phyloP scores from a whole-genome alignment of 805 yeast species.

The Hanseniaspora valbyensis region DNA sequence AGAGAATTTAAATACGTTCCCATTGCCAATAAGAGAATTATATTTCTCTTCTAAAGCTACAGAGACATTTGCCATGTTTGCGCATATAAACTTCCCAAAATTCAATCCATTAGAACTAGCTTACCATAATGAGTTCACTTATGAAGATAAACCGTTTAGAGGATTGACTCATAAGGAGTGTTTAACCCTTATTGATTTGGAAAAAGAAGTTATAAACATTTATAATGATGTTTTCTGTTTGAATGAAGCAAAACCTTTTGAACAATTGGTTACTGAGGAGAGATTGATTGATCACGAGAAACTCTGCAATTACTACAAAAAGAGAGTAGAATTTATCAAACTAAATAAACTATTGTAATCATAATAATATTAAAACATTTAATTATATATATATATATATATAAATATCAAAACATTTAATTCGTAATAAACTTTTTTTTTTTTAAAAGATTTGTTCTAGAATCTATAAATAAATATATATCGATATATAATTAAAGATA shows the following conservation, averaged over 20 bases:
- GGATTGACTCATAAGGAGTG: background rate
- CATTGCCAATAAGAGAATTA: slow-evolving; percentile 7
- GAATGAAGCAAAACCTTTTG: background rate
- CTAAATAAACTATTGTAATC: background rate
- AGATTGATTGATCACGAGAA: background rate
- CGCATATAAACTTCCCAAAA: slow-evolving; percentile 34
- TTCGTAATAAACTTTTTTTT: too few relatives aligned
- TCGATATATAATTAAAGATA: too few relatives aligned
- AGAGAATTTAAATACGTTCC: background rate
- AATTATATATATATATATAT: too few relatives aligned
- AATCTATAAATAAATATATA: too few relatives aligned
- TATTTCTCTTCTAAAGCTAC: slow-evolving; percentile 13
- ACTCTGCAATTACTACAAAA: background rate
- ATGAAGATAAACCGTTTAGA: slow-evolving; percentile 18
- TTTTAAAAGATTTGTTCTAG: too few relatives aligned
- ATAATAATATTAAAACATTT: too few relatives aligned
- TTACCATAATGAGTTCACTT: slow-evolving; percentile 19
- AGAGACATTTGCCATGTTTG: slow-evolving; percentile 25
- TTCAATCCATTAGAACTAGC: slow-evolving; percentile 29
- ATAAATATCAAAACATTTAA: too few relatives aligned
- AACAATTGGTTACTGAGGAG: background rate
- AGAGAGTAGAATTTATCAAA: background rate
- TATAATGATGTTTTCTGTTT: background rate
- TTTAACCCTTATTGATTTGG: slow-evolving; percentile 1
- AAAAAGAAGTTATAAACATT: slow-evolving; percentile 2